A percentile compares a stretch with the other conserved stretches of the same genome.
Conservation (phyloP, 768 basidiomycete species). For the Collybia mongolica region DNA sequence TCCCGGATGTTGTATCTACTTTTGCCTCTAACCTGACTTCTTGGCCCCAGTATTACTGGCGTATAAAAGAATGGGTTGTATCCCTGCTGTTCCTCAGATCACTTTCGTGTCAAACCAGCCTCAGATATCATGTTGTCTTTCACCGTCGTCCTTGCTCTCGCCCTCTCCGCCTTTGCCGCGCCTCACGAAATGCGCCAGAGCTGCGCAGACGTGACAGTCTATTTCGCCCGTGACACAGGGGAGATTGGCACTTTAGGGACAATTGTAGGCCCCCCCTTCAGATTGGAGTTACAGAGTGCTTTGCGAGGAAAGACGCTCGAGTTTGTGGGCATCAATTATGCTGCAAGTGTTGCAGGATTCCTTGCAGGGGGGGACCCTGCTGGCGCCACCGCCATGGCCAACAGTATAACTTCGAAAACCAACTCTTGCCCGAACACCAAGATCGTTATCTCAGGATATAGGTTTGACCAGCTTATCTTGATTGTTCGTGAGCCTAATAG, state of each 20-base stretch:
- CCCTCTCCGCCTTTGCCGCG: slow-evolving; percentile 17
- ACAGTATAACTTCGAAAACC: slow-evolving; percentile 20
- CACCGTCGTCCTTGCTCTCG: no score
- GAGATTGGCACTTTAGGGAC: slow-evolving; percentile 30
- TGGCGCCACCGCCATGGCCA: slow-evolving; percentile 14
- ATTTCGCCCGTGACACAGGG: slow-evolving; percentile 33
- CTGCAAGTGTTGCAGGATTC: slow-evolving; percentile 30
- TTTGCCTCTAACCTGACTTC: no score
- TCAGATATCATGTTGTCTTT: no score
- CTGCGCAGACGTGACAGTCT: slow-evolving; percentile 29
- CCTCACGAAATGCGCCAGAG: slow-evolving; percentile 16
- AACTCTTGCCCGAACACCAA: slow-evolving; percentile 27
- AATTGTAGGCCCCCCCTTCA: slow-evolving; percentile 33
- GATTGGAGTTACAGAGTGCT: slow-evolving; percentile 21
- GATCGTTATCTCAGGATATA: slow-evolving; percentile 29
- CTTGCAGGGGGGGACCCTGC: slow-evolving; percentile 28
- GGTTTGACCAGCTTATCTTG: background rate
- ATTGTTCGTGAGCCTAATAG: no score
- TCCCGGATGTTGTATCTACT: no score
- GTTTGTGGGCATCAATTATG: slow-evolving; percentile 33
- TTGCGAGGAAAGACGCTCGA: slow-evolving; percentile 25
- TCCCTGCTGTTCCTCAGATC: no score
- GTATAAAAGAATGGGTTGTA: no score
- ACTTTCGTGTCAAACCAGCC: no score
- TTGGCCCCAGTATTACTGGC: no score